Conservation (phyloP, 2,329 filamentous ascomycete genomes). For the Alternaria longipes region DNA sequence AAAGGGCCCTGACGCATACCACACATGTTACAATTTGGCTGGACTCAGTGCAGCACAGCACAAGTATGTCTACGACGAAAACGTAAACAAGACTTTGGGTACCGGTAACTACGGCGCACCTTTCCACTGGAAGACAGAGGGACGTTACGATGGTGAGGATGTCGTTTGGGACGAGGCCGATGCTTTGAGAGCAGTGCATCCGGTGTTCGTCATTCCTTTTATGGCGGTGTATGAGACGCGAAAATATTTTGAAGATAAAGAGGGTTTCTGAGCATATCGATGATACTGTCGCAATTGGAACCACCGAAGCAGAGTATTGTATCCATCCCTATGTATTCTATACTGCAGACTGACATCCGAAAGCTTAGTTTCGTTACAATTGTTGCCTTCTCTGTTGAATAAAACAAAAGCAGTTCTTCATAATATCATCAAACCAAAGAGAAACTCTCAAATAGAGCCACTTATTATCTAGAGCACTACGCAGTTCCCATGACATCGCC, state of each 20-base stretch:
- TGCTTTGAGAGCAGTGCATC: conserved; percentile 75
- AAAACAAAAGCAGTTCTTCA: neutral
- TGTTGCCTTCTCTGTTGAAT: neutral
- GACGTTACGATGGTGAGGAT: conserved; percentile 59
- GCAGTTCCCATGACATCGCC: neutral
- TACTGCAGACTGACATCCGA: neutral
- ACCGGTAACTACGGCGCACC: conserved; percentile 47
- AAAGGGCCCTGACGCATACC: conserved; percentile 87
- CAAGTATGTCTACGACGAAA: conserved; percentile 59
- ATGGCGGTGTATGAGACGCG: conserved; percentile 71
- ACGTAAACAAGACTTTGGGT: conserved; percentile 42
- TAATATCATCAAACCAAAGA: neutral
- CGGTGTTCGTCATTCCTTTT: conserved; percentile 85
- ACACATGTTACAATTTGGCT: conserved; percentile 89
- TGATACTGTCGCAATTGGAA: neutral
- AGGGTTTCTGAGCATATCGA: conserved; percentile 44
- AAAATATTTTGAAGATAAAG: conserved; percentile 69
- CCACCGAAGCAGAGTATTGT: too few relatives aligned
- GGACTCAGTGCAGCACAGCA: conserved; percentile 87
- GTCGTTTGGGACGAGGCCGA: conserved; percentile 74
- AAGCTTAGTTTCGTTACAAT: neutral
- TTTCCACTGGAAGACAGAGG: conserved; percentile 57
- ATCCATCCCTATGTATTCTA: neutral
- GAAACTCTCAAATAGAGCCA: neutral
- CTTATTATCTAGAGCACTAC: neutral